These are phyloP conservation scores for Globisporangium sylvaticum DNA, from an alignment of 352 stramenopile genomes.

Conservation along the genomic window DNA sequence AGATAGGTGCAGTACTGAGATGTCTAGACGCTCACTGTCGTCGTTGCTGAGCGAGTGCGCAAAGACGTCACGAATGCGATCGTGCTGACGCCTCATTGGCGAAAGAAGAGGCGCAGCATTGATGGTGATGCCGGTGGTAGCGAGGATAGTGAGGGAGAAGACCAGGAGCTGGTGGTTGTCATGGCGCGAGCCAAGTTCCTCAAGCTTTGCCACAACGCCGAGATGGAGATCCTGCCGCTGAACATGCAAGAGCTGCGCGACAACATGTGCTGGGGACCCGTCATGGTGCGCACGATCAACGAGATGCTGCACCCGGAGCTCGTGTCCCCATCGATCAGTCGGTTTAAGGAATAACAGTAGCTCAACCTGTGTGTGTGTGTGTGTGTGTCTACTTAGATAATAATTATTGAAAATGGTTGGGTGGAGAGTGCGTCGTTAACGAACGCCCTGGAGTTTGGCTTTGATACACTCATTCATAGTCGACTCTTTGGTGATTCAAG, in stretches of 20 bases:
- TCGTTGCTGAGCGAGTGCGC: conserved; percentile 17
- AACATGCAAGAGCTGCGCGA: not conserved
- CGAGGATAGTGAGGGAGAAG: not conserved
- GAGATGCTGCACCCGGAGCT: not conserved
- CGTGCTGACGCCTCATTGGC: not conserved
- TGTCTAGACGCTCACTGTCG: too few relatives aligned
- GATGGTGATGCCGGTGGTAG: not conserved
- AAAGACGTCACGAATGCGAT: conserved; percentile 19
- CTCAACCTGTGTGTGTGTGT: too few relatives aligned
- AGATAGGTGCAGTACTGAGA: too few relatives aligned
- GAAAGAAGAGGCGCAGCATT: not conserved
- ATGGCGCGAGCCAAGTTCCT: not conserved
- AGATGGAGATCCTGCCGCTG: not conserved
- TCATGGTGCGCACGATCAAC: not conserved
- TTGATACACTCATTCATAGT: too few relatives aligned
- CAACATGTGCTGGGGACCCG: not conserved
- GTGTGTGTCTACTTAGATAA: too few relatives aligned
- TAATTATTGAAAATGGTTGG: too few relatives aligned
- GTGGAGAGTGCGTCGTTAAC: too few relatives aligned
- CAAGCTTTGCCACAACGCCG: not conserved
- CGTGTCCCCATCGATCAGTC: not conserved
- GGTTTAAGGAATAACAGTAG: too few relatives aligned
- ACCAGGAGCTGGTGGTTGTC: not conserved
- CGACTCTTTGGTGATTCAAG: too few relatives aligned
- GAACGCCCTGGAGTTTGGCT: too few relatives aligned